These are phyloP conservation scores for Verticillium tricorpus DNA, from an alignment of 2,329 filamentous ascomycete genomes.

Conservation along the genomic window DNA sequence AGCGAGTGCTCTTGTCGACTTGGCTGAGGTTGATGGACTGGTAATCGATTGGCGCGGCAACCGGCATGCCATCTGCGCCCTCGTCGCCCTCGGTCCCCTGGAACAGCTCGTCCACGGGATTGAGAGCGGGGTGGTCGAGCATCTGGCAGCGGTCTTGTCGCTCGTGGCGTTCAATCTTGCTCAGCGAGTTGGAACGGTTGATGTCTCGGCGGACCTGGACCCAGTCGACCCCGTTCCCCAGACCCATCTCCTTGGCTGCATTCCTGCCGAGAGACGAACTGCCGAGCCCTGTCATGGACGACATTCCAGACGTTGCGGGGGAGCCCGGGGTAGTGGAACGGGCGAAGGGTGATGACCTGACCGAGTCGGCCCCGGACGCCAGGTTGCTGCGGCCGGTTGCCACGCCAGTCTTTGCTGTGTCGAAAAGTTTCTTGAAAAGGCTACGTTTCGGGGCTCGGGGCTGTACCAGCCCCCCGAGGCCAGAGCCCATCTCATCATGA, in stretches of 20 bases:
- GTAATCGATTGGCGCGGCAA: slow-evolving; percentile 81
- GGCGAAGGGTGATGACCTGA: slow-evolving; percentile 37
- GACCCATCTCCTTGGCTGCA: slow-evolving; percentile 65
- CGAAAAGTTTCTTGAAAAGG: slow-evolving; percentile 93
- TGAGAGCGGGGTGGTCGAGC: slow-evolving; percentile 84
- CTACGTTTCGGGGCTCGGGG: slow-evolving; percentile 80
- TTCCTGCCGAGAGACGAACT: slow-evolving; percentile 37
- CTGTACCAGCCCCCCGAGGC: slow-evolving; percentile 71
- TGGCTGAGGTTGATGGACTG: slow-evolving; percentile 72
- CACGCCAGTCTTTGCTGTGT: slow-evolving; percentile 89
- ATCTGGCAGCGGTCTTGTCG: slow-evolving; percentile 87
- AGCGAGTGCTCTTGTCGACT: slow-evolving; percentile 94
- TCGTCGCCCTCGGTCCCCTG: slow-evolving; percentile 87
- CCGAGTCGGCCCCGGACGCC: slow-evolving; percentile 49
- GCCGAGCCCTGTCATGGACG: slow-evolving; percentile 24
- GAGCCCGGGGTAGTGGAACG: slow-evolving; percentile 34
- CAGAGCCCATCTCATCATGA: slow-evolving; percentile 59
- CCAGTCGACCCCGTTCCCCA: slow-evolving; percentile 70
- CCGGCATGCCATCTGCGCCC: slow-evolving; percentile 75
- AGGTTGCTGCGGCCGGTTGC: slow-evolving; percentile 86
- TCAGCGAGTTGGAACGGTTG: slow-evolving; percentile 90
- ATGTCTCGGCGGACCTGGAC: slow-evolving; percentile 96
- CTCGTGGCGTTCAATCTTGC: slow-evolving; percentile 80
- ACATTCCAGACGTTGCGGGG: slow-evolving; percentile 40
- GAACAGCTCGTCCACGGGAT: slow-evolving; percentile 84